phyloP scores from a whole-genome alignment of 2,329 filamentous ascomycete genomes.

The Ophiocordyceps unilateralis region DNA sequence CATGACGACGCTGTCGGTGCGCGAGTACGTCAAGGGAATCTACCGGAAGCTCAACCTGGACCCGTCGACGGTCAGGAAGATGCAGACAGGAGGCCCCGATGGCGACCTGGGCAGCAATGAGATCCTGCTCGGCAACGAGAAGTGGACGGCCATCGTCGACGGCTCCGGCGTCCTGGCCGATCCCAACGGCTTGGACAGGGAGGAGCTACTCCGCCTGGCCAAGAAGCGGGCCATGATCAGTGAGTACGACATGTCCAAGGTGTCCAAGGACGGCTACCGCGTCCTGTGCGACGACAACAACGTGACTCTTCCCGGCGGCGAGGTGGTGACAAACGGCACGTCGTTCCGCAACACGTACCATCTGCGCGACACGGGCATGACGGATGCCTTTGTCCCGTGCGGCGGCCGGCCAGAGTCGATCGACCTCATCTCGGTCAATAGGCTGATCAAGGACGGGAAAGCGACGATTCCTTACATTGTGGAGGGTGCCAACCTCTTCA shows the following conservation, averaged over 20 bases:
- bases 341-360: slow-evolving; percentile 97
- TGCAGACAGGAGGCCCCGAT: slow-evolving; percentile 95
- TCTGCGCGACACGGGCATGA: slow-evolving; percentile 57
- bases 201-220: slow-evolving; percentile 70
- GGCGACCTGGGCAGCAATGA: slow-evolving; percentile 96
- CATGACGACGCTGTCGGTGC: slow-evolving; percentile 94
- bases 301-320: slow-evolving; percentile 71
- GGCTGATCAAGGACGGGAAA: slow-evolving; percentile 83
- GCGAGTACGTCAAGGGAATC: slow-evolving; percentile 90
- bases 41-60: slow-evolving; percentile 92
- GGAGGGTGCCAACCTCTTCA: slow-evolving; percentile 95
- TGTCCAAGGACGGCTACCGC: slow-evolving; percentile 77
- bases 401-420: slow-evolving; percentile 95
- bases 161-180: slow-evolving; percentile 90
- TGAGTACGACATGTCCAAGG: slow-evolving; percentile 68
- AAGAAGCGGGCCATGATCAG: slow-evolving; percentile 79
- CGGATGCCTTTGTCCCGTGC: slow-evolving; percentile 87
- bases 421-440: slow-evolving; percentile 71
- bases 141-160: slow-evolving; percentile 90
- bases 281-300: slow-evolving; percentile 85
- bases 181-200: slow-evolving; percentile 70
- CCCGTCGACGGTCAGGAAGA: slow-evolving; percentile 68
- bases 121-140: slow-evolving; percentile 89
- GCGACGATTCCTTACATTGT: slow-evolving; percentile 82
- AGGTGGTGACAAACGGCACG: slow-evolving; percentile 78